Conservation (phyloP, 169 alveolate species). For the Babesia ovata region DNA sequence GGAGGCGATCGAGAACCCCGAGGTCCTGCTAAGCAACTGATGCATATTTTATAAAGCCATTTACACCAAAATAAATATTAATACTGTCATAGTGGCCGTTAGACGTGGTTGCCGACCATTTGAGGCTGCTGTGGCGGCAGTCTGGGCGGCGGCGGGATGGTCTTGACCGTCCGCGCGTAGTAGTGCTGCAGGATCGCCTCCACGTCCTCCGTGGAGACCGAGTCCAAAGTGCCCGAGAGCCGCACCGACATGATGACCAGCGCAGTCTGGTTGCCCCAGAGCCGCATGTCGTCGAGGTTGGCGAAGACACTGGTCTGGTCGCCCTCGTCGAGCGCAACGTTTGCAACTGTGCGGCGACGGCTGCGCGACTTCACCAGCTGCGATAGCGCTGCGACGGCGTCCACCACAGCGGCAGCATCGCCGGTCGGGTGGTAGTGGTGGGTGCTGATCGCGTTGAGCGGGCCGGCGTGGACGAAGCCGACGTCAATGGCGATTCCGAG, state of each 20-base stretch:
- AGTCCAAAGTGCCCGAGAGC: slow-evolving; percentile 34
- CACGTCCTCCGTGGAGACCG: slow-evolving; percentile 23
- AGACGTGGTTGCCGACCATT: slow-evolving; percentile 21
- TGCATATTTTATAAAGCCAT: not conserved
- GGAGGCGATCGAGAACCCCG: slow-evolving; percentile 92
- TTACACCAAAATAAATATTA: too few species aligned
- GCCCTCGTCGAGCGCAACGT: slow-evolving; percentile 29
- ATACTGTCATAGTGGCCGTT: not conserved
- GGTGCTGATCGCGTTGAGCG: not conserved
- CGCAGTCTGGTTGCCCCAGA: slow-evolving; percentile 47
- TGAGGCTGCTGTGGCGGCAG: slow-evolving; percentile 45
- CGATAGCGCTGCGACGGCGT: slow-evolving; percentile 7
- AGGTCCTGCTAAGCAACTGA: slow-evolving; percentile 61
- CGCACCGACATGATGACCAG: slow-evolving; percentile 55
- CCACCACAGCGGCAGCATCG: slow-evolving; percentile 11
- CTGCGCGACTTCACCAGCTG: slow-evolving; percentile 24
- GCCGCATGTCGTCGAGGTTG: slow-evolving; percentile 55
- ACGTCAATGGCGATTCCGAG: slow-evolving; percentile 4
- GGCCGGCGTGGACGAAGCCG: slow-evolving; percentile 12
- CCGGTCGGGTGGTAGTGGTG: not conserved
- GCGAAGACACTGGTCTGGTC: slow-evolving; percentile 22
- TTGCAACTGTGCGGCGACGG: slow-evolving; percentile 31
- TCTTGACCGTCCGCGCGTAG: slow-evolving; percentile 28
- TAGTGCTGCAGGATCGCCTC: slow-evolving; percentile 38
- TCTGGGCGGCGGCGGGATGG: slow-evolving; percentile 62